Base-by-base conservation (phyloP, 495 filamentous ascomycete species). In the Acidiella bohemica region DNA sequence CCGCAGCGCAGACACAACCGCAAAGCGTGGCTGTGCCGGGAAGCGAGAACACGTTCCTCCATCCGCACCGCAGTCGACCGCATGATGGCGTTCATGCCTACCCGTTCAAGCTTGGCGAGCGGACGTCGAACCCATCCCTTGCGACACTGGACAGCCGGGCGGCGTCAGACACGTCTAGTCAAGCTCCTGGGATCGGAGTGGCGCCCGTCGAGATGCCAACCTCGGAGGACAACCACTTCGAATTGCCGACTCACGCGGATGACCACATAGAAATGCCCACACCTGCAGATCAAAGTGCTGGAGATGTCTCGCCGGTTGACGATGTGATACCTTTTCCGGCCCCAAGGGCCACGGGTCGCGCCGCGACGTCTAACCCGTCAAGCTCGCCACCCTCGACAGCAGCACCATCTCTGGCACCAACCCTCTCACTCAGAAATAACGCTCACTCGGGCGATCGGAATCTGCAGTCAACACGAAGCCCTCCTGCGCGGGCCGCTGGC, bases 71-170 rank as follows among this genome's bases (percentile, higher is more conserved):
- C 23, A 46, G 29, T 31, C 48, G 48, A 18, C 43, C 48, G 13
- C 48, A 47, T 22, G 39, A 51, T 27, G 38, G 44, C 11, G 21
- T 36, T 17, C 14, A 22, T 11, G 47, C 47, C 2, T 50, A 41
- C 22, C 47, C 47, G 4, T 50, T 50, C 32, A 40, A 29, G 23
- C 24, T 50, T 17, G 11, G 25, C 9, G n/a, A 26, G 5, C 28
- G 39, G 16, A 23, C 17, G 5, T 31, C 13, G 2, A 44, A 33
- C 21, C 17, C 43, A 8, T 31, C 5, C 2, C 10, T 43, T 19
- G 35, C 43, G 4, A 51, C 48, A 20, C 19, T 51, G 14, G 42
- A 47, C 13, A 47, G 48, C 20, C 29, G 26, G 16, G 38, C 43
- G 17, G 16, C 23, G 5, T 34, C 16, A 7, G 5, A 26, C 8